Base-by-base conservation (phyloP, 305 asterid species). In the Solanum aculeatissimum region DNA sequence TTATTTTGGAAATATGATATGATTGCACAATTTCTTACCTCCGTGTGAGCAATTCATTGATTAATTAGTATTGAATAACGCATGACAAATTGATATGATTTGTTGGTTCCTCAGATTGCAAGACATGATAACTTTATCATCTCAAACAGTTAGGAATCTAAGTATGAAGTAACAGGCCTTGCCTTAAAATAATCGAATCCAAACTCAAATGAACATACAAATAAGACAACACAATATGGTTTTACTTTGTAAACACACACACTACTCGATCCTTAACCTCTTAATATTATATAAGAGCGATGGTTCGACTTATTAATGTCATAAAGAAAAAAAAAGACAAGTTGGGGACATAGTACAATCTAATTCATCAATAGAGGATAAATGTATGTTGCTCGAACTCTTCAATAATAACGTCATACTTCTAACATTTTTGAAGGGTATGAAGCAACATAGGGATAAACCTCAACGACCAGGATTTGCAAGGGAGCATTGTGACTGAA, bases 401-500 rank as follows among this genome's bases (percentile, higher is more conserved):
- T 74, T 78, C 19, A 16, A 10, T 49, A 78, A 15, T 19, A 77
- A 49, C 2, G 2, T 25, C 9, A 29, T 65, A 1, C 45, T 63
- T 63, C 71, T 18, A 47, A 74, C 18, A 6, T 45, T 45, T 74
- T 4, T 14, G 7, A 18, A 42, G 32, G 58, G 0, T 9, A 75
- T 19, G 53, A 47, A 53, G 29, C 51, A 69, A 38, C 78, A 40
- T 38, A 38, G 15, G 25, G 78, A 69, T 19, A 68, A 81, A 62
- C 19, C 77, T 62, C 55, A 81, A 43, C 58, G 77, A 25, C 71
- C 58, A 3, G 43, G 9, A n/a, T 47, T 58, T 55, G 84, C 71
- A 81, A 81, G 77, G 47, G 68, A 19, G 58, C 85, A 83, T 51
- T 83, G 62, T n/a, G 85, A 42, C n/a, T 53, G 65, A 32, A 83